Percentiles rank a stretch among this genome's conserved stretches.
Conservation (phyloP, 2,329 filamentous ascomycete species). For the Apiospora saccharicola region DNA sequence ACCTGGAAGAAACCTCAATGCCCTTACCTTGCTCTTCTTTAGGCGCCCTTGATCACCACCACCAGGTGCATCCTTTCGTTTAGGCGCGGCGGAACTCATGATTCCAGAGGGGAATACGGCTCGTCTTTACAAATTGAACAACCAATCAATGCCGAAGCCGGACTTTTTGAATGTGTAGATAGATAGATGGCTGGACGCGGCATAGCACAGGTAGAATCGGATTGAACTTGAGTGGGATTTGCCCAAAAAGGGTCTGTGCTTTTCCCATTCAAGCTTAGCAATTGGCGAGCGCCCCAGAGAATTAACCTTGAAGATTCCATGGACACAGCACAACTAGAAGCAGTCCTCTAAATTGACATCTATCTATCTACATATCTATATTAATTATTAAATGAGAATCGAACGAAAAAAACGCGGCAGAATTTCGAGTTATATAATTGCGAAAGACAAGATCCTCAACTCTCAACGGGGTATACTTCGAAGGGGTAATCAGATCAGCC, state of each 20-base stretch:
- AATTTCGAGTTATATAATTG: neutral
- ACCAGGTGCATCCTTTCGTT: constrained; percentile 45
- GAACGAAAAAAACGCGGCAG: neutral
- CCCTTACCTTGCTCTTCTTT: constrained; percentile 48
- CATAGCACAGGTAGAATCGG: neutral
- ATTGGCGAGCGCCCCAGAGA: neutral
- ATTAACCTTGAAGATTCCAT: neutral
- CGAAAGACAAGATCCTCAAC: neutral
- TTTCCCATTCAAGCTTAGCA: neutral
- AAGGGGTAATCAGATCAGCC: constrained; percentile 3
- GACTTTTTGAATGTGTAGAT: neutral
- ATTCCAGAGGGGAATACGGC: neutral
- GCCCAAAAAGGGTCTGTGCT: constrained; percentile 13
- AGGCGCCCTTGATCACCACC: constrained; percentile 34
- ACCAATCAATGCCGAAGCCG: neutral
- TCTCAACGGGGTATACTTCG: constrained; percentile 12
- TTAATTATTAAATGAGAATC: neutral
- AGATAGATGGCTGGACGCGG: neutral
- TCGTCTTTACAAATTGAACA: neutral
- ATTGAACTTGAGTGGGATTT: neutral
- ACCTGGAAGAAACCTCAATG: neutral
- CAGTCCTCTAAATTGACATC: neutral
- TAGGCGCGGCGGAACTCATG: constrained; percentile 44
- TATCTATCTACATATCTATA: neutral
- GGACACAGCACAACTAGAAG: neutral